Percentiles rank a stretch among this genome's conserved stretches.
Evolutionary conservation across 148 eudicot species (phyloP).

Genomic region (Polygonum maritimum): DNA sequence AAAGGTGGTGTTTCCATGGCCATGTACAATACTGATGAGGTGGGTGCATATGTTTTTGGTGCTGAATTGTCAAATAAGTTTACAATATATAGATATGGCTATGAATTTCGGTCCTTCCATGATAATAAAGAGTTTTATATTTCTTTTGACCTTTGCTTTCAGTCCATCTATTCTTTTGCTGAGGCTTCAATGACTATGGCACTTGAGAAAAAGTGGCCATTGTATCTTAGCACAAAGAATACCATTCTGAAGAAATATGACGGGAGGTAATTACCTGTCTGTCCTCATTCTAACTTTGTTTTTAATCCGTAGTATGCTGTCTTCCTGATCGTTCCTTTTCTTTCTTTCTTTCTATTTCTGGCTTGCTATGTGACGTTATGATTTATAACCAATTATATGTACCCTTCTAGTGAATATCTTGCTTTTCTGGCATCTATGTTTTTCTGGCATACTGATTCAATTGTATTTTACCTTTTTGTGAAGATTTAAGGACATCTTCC

Average conservation of each 20-base stretch:
- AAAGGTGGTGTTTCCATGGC: conserved; percentile 79
- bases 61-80: conserved; percentile 6
- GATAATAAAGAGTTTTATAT: background rate
- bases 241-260: conserved; percentile 93
- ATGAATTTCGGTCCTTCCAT: background rate
- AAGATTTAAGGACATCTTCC: conserved; percentile 95
- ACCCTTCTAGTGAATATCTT: background rate
- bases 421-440: background rate
- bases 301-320: background rate
- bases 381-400: background rate
- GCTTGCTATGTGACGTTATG: too few relatives aligned
- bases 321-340: background rate
- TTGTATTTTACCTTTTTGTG: background rate
- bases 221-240: conserved; percentile 93
- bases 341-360: too few relatives aligned
- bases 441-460: background rate
- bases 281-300: background rate
- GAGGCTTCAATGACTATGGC: conserved; percentile 93
- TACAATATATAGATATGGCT: background rate
- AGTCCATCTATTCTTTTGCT: conserved; percentile 81
- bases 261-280: conserved; percentile 48
- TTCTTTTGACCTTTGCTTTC: conserved; percentile 7
- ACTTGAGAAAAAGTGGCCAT: conserved; percentile 82
- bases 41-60: conserved; percentile 13
- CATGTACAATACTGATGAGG: conserved; percentile 98